Evolutionary conservation across 345 rosid species (phyloP).

Genomic region (Hibiscus trionum): DNA sequence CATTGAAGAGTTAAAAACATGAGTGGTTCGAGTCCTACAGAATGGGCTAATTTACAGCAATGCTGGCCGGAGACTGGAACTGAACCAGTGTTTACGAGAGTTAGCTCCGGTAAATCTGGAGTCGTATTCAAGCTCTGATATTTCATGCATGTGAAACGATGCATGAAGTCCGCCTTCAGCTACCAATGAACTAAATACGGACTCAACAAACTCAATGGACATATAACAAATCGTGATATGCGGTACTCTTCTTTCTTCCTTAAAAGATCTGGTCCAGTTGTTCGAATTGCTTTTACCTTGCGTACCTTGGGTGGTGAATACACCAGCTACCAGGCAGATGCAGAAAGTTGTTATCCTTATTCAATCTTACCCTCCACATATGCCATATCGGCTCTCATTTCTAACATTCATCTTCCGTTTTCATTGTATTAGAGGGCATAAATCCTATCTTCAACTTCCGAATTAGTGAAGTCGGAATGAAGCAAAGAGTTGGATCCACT

Average conservation of each 20-base stretch:
- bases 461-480: slow-evolving; percentile 71
- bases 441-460: slow-evolving; percentile 77
- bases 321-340: neutral
- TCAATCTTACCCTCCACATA: neutral
- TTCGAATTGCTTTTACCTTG: neutral
- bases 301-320: neutral
- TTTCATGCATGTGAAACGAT: neutral
- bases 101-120: too few relatives aligned
- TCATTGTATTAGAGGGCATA: slow-evolving; percentile 48
- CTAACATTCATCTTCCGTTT: neutral
- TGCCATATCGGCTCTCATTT: neutral
- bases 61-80: neutral
- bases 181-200: neutral
- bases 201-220: too few relatives aligned
- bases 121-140: neutral
- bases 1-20: neutral
- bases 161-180: neutral
- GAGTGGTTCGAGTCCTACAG: neutral
- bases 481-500: slow-evolving; percentile 86
- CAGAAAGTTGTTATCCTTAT: neutral
- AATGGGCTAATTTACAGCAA: neutral
- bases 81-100: neutral
- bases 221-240: neutral
- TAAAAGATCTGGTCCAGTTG: neutral
- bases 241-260: neutral